phyloP scores from a whole-genome alignment of 2,329 filamentous ascomycete species.

The Fusarium incarnatum region DNA sequence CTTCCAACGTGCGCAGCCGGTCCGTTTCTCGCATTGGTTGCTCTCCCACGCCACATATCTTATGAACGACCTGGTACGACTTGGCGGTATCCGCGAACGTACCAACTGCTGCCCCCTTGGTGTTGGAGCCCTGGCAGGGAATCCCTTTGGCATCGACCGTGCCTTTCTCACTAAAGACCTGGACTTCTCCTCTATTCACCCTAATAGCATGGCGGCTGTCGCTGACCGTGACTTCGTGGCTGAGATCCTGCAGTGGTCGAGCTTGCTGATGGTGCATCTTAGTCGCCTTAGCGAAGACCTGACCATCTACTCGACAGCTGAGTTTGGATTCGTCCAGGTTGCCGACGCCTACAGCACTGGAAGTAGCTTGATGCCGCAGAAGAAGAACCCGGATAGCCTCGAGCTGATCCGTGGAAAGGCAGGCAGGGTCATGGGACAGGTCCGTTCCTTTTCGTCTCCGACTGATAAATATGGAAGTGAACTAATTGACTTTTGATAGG shows the following conservation, averaged over 20 bases:
- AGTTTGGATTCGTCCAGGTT: background rate
- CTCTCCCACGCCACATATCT: no score
- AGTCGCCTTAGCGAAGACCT: background rate
- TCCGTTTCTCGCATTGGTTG: no score
- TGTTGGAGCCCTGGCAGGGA: no score
- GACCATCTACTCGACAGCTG: background rate
- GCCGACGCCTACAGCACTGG: background rate
- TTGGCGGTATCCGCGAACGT: no score
- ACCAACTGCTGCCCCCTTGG: no score
- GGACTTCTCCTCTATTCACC: no score
- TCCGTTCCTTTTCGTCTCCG: background rate
- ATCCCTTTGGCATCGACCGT: no score
- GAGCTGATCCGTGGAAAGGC: background rate
- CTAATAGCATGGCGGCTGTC: rapidly evolving
- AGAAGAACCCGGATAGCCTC: background rate
- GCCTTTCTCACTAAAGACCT: no score
- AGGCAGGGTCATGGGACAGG: background rate
- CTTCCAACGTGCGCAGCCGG: no score
- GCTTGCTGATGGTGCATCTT: background rate
- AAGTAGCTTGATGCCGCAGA: background rate
- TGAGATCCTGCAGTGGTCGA: background rate
- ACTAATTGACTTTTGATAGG: background rate
- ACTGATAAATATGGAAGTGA: background rate
- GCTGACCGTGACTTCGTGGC: background rate
- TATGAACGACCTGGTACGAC: no score